phyloP scores from a whole-genome alignment of 2,329 filamentous ascomycete genomes.

The Tolypocladium endophyticum region DNA sequence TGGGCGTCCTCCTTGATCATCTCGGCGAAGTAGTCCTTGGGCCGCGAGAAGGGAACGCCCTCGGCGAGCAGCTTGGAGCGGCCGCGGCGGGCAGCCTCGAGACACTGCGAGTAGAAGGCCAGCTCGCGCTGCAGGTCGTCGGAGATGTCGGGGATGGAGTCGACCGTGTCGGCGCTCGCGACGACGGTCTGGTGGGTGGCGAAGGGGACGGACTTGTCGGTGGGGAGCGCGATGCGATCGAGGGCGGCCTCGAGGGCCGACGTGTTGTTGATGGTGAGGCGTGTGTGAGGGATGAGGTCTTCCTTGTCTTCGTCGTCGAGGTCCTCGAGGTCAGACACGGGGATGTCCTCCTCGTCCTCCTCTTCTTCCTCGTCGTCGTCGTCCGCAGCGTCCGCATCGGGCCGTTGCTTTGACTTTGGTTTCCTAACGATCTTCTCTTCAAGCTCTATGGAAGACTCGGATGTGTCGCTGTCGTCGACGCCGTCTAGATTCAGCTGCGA shows the following conservation, averaged over 20 bases:
- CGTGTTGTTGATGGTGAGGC: conserved; percentile 95
- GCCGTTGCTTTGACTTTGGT: conserved; percentile 10
- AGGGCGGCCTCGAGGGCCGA: conserved; percentile 71
- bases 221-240: conserved; percentile 63
- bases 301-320: conserved; percentile 69
- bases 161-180: conserved; percentile 51
- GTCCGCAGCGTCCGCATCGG: conserved; percentile 31
- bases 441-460: conserved; percentile 66
- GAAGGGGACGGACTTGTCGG: conserved; percentile 61
- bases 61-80: conserved; percentile 70
- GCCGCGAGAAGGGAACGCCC: conserved; percentile 75
- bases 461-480: conserved; percentile 50
- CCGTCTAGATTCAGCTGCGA: conserved; percentile 40
- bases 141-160: conserved; percentile 67
- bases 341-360: conserved; percentile 80
- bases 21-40: conserved; percentile 94
- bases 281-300: conserved; percentile 81
- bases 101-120: conserved; percentile 83
- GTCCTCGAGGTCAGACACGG: conserved; percentile 78
- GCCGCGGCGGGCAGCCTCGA: conserved; percentile 65
- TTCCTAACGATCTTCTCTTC: conserved; percentile 50
- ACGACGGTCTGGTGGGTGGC: conserved; percentile 71
- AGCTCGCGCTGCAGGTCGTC: conserved; percentile 90
- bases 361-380: conserved; percentile 54
- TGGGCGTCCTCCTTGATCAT: conserved; percentile 98